phyloP scores from a whole-genome alignment of 2,329 filamentous ascomycete genomes.

The Cytospora mali region DNA sequence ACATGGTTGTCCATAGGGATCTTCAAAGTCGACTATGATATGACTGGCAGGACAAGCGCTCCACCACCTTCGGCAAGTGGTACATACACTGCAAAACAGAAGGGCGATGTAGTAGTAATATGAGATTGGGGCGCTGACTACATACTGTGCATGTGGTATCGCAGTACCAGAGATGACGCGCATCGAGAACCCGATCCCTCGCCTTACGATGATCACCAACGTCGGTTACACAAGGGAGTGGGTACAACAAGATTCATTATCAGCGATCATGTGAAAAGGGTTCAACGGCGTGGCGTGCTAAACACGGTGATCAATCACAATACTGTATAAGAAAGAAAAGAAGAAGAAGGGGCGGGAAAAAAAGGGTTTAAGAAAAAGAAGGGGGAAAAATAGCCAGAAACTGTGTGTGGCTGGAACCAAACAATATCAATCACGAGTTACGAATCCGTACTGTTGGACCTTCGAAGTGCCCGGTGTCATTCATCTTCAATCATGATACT shows the following conservation, averaged over 20 bases:
- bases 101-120: not conserved
- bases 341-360: no score
- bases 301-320: not conserved
- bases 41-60: not conserved
- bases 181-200: not conserved
- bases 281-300: not conserved
- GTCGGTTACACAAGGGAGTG: not conserved
- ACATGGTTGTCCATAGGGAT: not conserved
- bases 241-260: not conserved
- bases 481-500: no score
- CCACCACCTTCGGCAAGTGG: not conserved
- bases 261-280: not conserved
- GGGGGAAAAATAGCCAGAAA: no score
- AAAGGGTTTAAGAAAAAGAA: no score
- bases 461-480: not conserved
- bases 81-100: no score
- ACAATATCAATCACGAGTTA: not conserved
- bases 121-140: not conserved
- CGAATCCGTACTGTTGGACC: not conserved
- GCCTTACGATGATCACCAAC: not conserved
- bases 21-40: not conserved
- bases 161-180: not conserved
- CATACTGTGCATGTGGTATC: not conserved
- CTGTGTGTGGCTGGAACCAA: not conserved
- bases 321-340: not conserved